A percentile compares a stretch with the other conserved stretches of the same genome.
phyloP scores from a whole-genome alignment of 2,329 filamentous ascomycete species.

The Verticillium tricorpus region DNA sequence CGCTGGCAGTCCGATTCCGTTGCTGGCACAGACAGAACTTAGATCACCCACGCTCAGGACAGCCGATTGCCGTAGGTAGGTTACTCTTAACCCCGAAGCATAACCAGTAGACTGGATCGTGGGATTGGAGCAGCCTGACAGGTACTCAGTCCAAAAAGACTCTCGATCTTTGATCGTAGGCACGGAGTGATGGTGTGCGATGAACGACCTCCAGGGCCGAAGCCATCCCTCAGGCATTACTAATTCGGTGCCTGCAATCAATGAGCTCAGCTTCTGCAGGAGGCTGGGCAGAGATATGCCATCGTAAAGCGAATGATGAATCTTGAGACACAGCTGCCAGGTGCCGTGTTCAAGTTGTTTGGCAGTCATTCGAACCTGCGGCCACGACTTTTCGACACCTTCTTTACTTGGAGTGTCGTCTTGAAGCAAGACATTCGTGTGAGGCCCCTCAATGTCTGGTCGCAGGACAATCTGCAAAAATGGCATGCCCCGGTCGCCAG shows the following conservation, averaged over 20 bases:
- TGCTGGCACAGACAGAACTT: conserved; percentile 21
- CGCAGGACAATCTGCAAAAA: conserved; percentile 61
- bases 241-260: conserved; percentile 3
- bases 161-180: conserved; percentile 13
- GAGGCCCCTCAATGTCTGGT: conserved; percentile 15
- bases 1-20: conserved; percentile 65
- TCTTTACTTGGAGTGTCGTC: conserved; percentile 1
- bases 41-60: conserved; percentile 35
- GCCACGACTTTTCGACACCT: not conserved
- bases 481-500: conserved; percentile 37
- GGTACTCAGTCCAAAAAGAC: conserved; percentile 38
- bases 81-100: conserved; percentile 10
- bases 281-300: conserved; percentile 70
- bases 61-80: conserved; percentile 41
- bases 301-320: conserved; percentile 89
- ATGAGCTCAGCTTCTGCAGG: conserved; percentile 35
- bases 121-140: conserved; percentile 17
- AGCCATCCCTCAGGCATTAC: not conserved
- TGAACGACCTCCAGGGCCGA: conserved; percentile 21
- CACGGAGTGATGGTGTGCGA: conserved; percentile 7
- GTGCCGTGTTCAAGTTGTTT: conserved; percentile 9
- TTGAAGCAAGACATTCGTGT: conserved; percentile 15
- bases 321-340: conserved; percentile 45
- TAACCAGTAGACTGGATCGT: not conserved
- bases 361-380: conserved; percentile 6